Conservation (phyloP, 345 rosid genomes). For the Populus alba region DNA sequence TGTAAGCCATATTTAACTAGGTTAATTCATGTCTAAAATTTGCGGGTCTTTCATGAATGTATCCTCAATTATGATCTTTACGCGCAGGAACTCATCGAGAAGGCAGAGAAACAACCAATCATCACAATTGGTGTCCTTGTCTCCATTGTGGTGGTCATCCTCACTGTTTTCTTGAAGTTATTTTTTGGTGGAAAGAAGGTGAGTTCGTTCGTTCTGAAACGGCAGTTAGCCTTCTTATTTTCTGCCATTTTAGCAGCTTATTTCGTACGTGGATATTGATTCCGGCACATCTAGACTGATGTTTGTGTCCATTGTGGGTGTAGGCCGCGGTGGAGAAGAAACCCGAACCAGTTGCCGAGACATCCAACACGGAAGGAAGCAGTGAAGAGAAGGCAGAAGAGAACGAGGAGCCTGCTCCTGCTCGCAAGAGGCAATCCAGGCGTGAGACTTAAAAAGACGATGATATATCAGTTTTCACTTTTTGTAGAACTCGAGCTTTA, state of each 20-base stretch:
- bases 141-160: conserved; percentile 46
- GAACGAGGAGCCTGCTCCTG: conserved; percentile 41
- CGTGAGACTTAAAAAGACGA: conserved; percentile 48
- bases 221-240: neutral
- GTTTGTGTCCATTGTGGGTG: neutral
- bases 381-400: conserved; percentile 43
- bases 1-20: conserved; percentile 35
- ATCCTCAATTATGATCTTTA: neutral
- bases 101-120: conserved; percentile 72
- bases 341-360: conserved; percentile 42
- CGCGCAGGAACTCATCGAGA: conserved; percentile 62
- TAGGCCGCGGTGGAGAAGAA: conserved; percentile 44
- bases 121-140: conserved; percentile 56
- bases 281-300: neutral
- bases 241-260: neutral
- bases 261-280: too few relatives aligned
- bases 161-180: conserved; percentile 46
- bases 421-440: conserved; percentile 47
- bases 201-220: neutral
- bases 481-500: conserved; percentile 25
- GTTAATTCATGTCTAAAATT: neutral
- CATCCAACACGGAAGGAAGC: conserved; percentile 41
- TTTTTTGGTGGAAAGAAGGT: conserved; percentile 76
- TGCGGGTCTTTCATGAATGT: neutral
- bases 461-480: conserved; percentile 12